Conservation (phyloP, 176 grass and related monocot species). For the Oryza rufipogon region DNA sequence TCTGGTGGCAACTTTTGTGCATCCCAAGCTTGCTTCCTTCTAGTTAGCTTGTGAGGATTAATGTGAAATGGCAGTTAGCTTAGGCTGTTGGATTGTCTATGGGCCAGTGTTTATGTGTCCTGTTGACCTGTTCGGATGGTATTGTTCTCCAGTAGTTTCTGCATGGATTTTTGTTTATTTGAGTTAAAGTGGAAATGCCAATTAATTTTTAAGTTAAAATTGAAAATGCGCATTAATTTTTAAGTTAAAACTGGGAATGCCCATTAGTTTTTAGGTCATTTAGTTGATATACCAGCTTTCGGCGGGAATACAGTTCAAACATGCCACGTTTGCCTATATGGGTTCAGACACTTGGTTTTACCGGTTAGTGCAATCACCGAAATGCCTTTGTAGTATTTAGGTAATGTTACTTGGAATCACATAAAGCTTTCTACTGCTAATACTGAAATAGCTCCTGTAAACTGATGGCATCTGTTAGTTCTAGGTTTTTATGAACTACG, state of each 20-base stretch:
- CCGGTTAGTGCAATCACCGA: not conserved
- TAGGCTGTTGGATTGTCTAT: not conserved
- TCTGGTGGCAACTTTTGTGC: not conserved
- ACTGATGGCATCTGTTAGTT: not conserved
- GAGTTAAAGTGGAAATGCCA: not conserved
- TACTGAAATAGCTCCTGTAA: not conserved
- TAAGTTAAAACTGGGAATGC: not conserved
- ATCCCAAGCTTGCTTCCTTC: not conserved
- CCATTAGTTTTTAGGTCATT: not conserved
- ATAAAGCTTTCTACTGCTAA: not conserved
- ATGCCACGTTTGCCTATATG: not conserved
- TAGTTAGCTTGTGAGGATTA: conserved; percentile 20
- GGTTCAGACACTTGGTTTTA: conserved; percentile 3
- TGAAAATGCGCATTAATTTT: not conserved
- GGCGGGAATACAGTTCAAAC: not conserved
- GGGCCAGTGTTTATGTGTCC: not conserved
- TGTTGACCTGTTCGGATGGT: not conserved
- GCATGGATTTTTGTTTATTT: not conserved
- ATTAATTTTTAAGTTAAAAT: not conserved
- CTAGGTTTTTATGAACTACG: not conserved
- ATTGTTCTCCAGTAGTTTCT: not conserved
- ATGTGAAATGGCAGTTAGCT: conserved; percentile 22
- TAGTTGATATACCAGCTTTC: not conserved
- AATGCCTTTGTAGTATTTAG: not conserved
- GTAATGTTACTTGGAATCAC: not conserved